Evolutionary conservation across 2,329 filamentous ascomycete species (phyloP).

Genomic region (Pestalotiopsis sp.): DNA sequence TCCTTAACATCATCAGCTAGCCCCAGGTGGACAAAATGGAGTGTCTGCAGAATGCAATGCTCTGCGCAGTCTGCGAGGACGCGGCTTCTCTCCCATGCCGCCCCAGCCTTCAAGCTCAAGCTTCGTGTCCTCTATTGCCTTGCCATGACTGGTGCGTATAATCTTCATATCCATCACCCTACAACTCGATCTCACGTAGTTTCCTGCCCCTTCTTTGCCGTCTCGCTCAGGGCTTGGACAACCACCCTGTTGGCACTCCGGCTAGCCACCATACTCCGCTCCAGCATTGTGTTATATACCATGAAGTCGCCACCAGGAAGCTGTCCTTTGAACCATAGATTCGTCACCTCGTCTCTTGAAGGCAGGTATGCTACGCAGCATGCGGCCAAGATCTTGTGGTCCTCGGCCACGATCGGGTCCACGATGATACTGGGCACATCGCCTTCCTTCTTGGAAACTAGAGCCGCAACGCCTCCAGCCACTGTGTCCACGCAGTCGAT

Average conservation of each 20-base stretch:
- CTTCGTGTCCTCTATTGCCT: not conserved
- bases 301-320: slow-evolving; percentile 46
- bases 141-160: not conserved
- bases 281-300: slow-evolving; percentile 44
- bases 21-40: not conserved
- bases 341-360: slow-evolving; percentile 86
- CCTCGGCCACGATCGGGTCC: slow-evolving; percentile 83
- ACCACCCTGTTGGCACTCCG: slow-evolving; percentile 46
- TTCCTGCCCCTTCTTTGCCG: slow-evolving; percentile 29
- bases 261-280: slow-evolving; percentile 44
- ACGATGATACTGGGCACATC: slow-evolving; percentile 60
- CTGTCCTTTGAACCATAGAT: slow-evolving; percentile 88
- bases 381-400: slow-evolving; percentile 75
- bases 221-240: slow-evolving; percentile 41
- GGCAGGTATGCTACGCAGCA: slow-evolving; percentile 92
- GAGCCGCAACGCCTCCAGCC: slow-evolving; percentile 83
- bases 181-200: slow-evolving; percentile 2
- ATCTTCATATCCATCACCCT: not conserved
- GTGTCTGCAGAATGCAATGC: not conserved
- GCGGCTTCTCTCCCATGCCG: not conserved
- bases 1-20: not conserved
- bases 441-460: slow-evolving; percentile 55
- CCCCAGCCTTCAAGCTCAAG: not conserved
- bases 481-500: slow-evolving; percentile 95
- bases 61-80: not conserved